These are phyloP conservation scores for Suillus subalutaceus DNA, from an alignment of 768 basidiomycete species.

Conservation along the genomic window DNA sequence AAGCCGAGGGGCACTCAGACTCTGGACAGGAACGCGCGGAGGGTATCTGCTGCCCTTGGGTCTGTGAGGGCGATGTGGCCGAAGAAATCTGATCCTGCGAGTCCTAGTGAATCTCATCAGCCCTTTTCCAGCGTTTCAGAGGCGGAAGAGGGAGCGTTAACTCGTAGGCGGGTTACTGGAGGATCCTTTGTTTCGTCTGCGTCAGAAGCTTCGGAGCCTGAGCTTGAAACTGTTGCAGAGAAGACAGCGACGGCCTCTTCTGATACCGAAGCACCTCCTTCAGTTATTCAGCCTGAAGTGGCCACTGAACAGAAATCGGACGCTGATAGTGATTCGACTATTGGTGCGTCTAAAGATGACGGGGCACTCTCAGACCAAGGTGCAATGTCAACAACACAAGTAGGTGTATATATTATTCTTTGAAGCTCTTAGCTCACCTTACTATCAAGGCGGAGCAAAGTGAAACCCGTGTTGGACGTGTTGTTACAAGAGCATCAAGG, in stretches of 20 bases:
- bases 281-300: slow-evolving; percentile 13
- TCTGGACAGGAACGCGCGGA: slow-evolving; percentile 52
- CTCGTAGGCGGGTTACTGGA: slow-evolving; percentile 50
- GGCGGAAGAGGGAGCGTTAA: slow-evolving; percentile 60
- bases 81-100: slow-evolving; percentile 55
- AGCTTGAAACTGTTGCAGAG: slow-evolving; percentile 38
- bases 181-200: slow-evolving; percentile 70
- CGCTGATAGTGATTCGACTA: slow-evolving; percentile 83
- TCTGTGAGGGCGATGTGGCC: slow-evolving; percentile 78
- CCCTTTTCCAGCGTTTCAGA: slow-evolving; percentile 74
- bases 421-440: slow-evolving; percentile 16
- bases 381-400: slow-evolving; percentile 27
- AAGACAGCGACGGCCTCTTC: slow-evolving; percentile 20
- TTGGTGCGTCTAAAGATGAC: slow-evolving; percentile 54
- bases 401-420: slow-evolving; percentile 21
- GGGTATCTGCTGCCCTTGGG: slow-evolving; percentile 60
- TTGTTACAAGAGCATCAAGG: slow-evolving; percentile 49
- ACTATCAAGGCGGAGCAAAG: slow-evolving; percentile 25
- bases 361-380: slow-evolving; percentile 19
- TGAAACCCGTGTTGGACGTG: slow-evolving; percentile 18
- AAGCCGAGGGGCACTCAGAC: slow-evolving; percentile 61
- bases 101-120: slow-evolving; percentile 53
- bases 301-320: slow-evolving; percentile 49
- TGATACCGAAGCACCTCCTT: slow-evolving; percentile 19
- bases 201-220: slow-evolving; percentile 71